Percentiles rank a stretch among this genome's conserved stretches.
Conservation (phyloP, 2,329 filamentous ascomycete genomes). For the Xylaria sp. region DNA sequence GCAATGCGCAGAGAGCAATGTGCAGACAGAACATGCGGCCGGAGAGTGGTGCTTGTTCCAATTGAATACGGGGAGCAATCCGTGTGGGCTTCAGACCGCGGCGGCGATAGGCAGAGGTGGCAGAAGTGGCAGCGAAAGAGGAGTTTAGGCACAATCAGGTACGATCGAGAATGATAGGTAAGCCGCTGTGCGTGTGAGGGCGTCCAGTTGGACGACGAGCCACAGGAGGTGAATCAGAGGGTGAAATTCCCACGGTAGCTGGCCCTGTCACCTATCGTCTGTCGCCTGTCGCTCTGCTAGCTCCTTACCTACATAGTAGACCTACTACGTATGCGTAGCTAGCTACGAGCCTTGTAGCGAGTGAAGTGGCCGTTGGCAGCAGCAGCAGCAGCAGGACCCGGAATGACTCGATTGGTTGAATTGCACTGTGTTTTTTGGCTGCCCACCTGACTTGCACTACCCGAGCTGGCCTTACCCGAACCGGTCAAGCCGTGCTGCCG, state of each 20-base stretch:
- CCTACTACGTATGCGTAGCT: too few relatives aligned
- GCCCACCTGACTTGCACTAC: slow-evolving; percentile 33
- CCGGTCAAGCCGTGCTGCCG: slow-evolving; percentile 21
- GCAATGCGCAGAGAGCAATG: background rate
- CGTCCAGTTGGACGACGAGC: slow-evolving; percentile 8
- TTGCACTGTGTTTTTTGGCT: slow-evolving; percentile 33
- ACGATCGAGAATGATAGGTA: slow-evolving; percentile 21
- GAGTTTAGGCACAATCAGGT: slow-evolving; percentile 25
- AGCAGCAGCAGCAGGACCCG: slow-evolving; percentile 9
- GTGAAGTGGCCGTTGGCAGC: background rate
- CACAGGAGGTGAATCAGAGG: slow-evolving; percentile 23
- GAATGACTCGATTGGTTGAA: slow-evolving; percentile 27
- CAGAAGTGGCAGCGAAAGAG: slow-evolving; percentile 13
- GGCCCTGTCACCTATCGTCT: background rate
- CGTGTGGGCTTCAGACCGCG: slow-evolving; percentile 6
- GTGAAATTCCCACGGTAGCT: background rate
- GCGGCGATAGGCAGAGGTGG: slow-evolving; percentile 1
- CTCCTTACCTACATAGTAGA: too few relatives aligned
- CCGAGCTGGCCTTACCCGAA: slow-evolving; percentile 18
- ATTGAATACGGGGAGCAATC: slow-evolving; percentile 16
- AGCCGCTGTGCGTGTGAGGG: background rate
- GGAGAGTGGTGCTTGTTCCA: slow-evolving; percentile 18
- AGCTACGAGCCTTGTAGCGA: background rate
- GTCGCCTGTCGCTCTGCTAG: background rate
- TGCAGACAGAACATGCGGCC: slow-evolving; percentile 1